Percentiles rank a stretch among this genome's conserved stretches.
phyloP scores from a whole-genome alignment of 2,329 filamentous ascomycete species.

The Ophioceras dolichostomum region DNA sequence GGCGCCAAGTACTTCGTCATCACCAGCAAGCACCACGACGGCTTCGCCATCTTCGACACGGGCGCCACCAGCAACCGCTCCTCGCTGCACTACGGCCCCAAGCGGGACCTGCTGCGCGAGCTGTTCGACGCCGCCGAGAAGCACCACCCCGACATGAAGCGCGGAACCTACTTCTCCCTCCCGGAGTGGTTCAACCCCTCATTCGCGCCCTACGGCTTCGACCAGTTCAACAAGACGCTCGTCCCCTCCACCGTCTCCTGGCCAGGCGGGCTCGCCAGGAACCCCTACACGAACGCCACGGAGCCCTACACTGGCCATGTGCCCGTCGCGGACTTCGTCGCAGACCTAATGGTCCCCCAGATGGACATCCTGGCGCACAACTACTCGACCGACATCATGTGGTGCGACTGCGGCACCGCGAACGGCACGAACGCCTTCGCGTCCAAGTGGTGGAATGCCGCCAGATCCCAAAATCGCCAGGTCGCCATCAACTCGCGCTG shows the following conservation, averaged over 20 bases:
- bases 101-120: slow-evolving; percentile 26
- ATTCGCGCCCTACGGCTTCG: slow-evolving; percentile 29
- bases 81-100: slow-evolving; percentile 25
- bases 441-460: slow-evolving; percentile 26
- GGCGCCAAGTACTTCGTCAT: slow-evolving; percentile 31
- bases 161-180: slow-evolving; percentile 35
- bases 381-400: slow-evolving; percentile 34
- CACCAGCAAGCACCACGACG: slow-evolving; percentile 33
- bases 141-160: slow-evolving; percentile 26
- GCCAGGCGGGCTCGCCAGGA: slow-evolving; percentile 23
- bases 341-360: slow-evolving; percentile 30
- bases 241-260: slow-evolving; percentile 17
- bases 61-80: slow-evolving; percentile 24
- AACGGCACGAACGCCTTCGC: slow-evolving; percentile 29
- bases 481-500: slow-evolving; percentile 45
- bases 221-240: slow-evolving; percentile 12
- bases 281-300: slow-evolving; percentile 26
- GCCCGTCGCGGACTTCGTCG: slow-evolving; percentile 25
- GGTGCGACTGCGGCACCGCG: slow-evolving; percentile 32
- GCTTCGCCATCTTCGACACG: slow-evolving; percentile 30
- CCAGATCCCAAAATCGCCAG: slow-evolving; percentile 26
- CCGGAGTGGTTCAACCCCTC: slow-evolving; percentile 37
- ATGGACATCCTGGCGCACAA: slow-evolving; percentile 29
- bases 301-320: slow-evolving; percentile 30
- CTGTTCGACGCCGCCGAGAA: slow-evolving; percentile 27